phyloP scores from a whole-genome alignment of 345 rosid genomes.

The Trapa incisa region DNA sequence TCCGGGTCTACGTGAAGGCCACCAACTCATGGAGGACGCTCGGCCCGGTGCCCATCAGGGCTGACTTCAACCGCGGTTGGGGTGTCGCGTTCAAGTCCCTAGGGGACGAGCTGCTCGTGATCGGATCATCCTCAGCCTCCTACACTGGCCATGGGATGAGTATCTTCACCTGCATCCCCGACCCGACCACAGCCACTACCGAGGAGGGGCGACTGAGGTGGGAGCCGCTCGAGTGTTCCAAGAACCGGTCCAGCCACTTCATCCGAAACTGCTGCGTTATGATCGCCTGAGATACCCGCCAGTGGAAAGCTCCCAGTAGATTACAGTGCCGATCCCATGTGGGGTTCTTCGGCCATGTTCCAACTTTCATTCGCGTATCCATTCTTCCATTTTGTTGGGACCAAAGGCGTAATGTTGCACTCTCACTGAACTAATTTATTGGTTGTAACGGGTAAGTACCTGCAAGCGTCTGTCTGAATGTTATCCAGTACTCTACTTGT shows the following conservation, averaged over 20 bases:
- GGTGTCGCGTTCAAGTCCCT: slow-evolving; percentile 90
- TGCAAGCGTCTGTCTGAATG: background rate
- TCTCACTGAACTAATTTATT: no score
- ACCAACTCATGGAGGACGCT: slow-evolving; percentile 60
- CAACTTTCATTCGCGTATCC: background rate
- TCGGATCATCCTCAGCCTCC: slow-evolving; percentile 43
- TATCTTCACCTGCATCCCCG: slow-evolving; percentile 60
- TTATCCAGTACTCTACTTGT: background rate
- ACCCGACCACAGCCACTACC: slow-evolving; percentile 5
- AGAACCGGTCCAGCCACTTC: slow-evolving; percentile 49
- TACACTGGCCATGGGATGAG: slow-evolving; percentile 38
- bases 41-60: slow-evolving; percentile 67
- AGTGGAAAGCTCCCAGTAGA: background rate
- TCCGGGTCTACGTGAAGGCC: slow-evolving; percentile 43
- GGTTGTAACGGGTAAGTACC: no score
- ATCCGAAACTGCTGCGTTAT: slow-evolving; percentile 74
- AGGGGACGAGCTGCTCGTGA: slow-evolving; percentile 66
- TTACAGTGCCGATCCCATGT: background rate
- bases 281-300: slow-evolving; percentile 27
- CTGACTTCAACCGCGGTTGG: slow-evolving; percentile 66
- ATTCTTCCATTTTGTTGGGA: background rate
- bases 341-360: background rate
- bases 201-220: slow-evolving; percentile 30
- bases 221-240: slow-evolving; percentile 44
- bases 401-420: no score